Evolutionary conservation across 1,284 basidiomycete species (phyloP).

Genomic region (Anthracocystis walkeri): DNA sequence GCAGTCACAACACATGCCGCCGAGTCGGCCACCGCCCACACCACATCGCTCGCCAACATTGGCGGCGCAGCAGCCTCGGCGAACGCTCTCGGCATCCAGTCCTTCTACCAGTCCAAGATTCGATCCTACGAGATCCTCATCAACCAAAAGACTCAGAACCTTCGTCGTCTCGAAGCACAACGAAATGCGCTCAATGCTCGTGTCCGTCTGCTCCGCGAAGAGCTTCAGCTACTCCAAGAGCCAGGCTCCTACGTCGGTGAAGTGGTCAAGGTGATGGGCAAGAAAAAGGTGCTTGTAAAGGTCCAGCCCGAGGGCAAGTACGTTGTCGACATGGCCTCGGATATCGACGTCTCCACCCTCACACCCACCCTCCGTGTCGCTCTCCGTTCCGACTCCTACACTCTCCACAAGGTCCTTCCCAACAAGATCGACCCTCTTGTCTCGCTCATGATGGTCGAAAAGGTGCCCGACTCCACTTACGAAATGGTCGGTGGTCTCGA

Average conservation of each 20-base stretch:
- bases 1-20: conserved; percentile 43
- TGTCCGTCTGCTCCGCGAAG: conserved; percentile 85
- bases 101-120: conserved; percentile 96
- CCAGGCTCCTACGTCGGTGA: conserved; percentile 98
- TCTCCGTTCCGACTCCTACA: conserved; percentile 94
- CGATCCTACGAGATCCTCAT: conserved; percentile 90
- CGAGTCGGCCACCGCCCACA: conserved; percentile 18
- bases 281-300: conserved; percentile 98
- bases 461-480: conserved; percentile 98
- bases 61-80: conserved; percentile 46
- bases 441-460: conserved; percentile 93
- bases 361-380: conserved; percentile 92
- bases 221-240: conserved; percentile 93
- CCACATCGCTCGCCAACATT: conserved; percentile 36
- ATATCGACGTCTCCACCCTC: conserved; percentile 84
- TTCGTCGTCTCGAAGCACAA: conserved; percentile 94
- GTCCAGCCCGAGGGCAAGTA: conserved; percentile 99
- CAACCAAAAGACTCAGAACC: conserved; percentile 95
- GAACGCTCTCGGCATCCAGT: conserved; percentile 71
- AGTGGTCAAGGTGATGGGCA: conserved; percentile 98
- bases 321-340: conserved; percentile 92
- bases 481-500: conserved; percentile 99
- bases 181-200: conserved; percentile 94
- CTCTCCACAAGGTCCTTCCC: conserved; percentile 71
- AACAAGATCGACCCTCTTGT: conserved; percentile 70